A percentile compares a stretch with the other conserved stretches of the same genome.
Conservation (phyloP, 495 filamentous ascomycete species). For the Penicillium alfredii region DNA sequence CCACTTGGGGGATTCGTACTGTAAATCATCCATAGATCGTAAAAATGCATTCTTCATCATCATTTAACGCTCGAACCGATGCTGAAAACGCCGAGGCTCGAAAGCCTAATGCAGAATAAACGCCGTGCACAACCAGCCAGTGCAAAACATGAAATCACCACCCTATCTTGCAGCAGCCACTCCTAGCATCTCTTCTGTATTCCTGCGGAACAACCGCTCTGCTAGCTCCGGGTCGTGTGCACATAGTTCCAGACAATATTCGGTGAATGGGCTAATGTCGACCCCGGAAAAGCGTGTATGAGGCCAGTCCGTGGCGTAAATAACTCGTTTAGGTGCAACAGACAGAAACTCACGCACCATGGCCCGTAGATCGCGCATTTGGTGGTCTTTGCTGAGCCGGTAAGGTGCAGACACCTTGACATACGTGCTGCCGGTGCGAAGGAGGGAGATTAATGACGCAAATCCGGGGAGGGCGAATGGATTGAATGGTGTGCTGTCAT, state of each 20-base stretch:
- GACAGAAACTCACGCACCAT: conserved; percentile 35
- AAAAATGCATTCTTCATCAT: background rate
- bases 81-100: background rate
- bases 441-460: conserved; percentile 33
- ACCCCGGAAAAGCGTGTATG: conserved; percentile 44
- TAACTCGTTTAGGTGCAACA: conserved; percentile 30
- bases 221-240: conserved; percentile 29
- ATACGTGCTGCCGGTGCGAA: conserved; percentile 35
- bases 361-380: conserved; percentile 32
- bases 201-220: conserved; percentile 39
- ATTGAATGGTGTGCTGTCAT: conserved; percentile 17
- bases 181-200: conserved; percentile 38
- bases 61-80: background rate
- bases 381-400: conserved; percentile 35
- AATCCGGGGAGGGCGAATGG: conserved; percentile 41
- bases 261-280: conserved; percentile 40
- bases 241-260: conserved; percentile 39
- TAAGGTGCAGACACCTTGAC: conserved; percentile 49
- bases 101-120: background rate
- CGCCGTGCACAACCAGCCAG: too few species aligned
- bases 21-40: background rate
- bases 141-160: too few species aligned
- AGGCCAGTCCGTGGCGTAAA: conserved; percentile 51
- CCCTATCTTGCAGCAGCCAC: conserved; percentile 19
- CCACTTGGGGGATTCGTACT: background rate